phyloP scores from a whole-genome alignment of 2,329 filamentous ascomycete genomes.

The Colletotrichum nymphaeae region DNA sequence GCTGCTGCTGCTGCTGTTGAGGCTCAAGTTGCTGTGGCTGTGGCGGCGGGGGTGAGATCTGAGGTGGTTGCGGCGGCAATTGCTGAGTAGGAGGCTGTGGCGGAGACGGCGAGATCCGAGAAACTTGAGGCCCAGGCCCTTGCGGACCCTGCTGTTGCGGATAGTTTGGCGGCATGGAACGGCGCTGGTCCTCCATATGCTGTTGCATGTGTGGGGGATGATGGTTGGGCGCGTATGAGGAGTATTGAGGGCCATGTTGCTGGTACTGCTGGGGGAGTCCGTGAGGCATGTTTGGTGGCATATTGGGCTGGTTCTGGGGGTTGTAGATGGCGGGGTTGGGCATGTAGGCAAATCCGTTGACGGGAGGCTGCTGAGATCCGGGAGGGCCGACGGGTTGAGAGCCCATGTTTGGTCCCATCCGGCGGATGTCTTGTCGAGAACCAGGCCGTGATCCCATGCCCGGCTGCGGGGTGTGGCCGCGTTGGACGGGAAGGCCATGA shows the following conservation, averaged over 20 bases:
- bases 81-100: constrained; percentile 68
- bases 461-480: constrained; percentile 86
- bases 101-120: constrained; percentile 68
- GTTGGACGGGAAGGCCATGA: constrained; percentile 56
- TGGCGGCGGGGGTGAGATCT: constrained; percentile 66
- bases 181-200: constrained; percentile 81
- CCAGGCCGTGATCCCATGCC: constrained; percentile 79
- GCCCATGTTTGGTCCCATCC: constrained; percentile 79
- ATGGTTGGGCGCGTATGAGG: constrained; percentile 44
- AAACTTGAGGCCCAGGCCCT: constrained; percentile 52
- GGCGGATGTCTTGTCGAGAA: constrained; percentile 83
- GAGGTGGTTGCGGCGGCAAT: constrained; percentile 59
- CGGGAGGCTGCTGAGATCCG: constrained; percentile 63
- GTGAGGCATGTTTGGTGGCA: constrained; percentile 53
- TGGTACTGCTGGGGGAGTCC: constrained; percentile 47
- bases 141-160: constrained; percentile 66
- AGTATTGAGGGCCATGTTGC: constrained; percentile 48
- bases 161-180: constrained; percentile 76
- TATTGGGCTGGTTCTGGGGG: constrained; percentile 62
- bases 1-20: constrained; percentile 42
- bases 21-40: constrained; percentile 50
- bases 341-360: constrained; percentile 85
- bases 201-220: constrained; percentile 66
- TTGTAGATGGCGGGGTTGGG: constrained; percentile 89
- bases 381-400: constrained; percentile 71